Percentiles rank a stretch among this genome's conserved stretches.
Conservation (phyloP, 306 rosid species). For the Medicago arabica region DNA sequence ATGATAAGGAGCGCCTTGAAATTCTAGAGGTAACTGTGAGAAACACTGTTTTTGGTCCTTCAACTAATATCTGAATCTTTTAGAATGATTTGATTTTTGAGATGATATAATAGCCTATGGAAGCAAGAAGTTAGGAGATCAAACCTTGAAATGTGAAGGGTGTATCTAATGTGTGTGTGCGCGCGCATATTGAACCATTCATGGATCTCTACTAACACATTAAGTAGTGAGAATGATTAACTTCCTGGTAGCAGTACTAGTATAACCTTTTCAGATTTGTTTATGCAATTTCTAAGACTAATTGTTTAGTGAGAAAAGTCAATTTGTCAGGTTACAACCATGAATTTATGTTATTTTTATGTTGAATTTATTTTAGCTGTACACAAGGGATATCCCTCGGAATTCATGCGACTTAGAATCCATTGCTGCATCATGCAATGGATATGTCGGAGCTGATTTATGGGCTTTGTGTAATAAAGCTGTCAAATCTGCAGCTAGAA, state of each 20-base stretch:
- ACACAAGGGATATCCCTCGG: conserved; percentile 73
- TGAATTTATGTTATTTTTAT: conserved; percentile 28
- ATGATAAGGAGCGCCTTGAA: conserved; percentile 77
- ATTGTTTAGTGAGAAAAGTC: conserved; percentile 30
- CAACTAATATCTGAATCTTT: neutral
- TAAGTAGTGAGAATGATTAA: conserved; percentile 18
- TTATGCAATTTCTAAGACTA: neutral
- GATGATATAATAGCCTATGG: conserved; percentile 9
- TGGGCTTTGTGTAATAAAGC: conserved; percentile 88
- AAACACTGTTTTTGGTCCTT: neutral
- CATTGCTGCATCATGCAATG: conserved; percentile 88
- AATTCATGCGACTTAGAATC: conserved; percentile 61
- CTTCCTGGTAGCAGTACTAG: conserved; percentile 18
- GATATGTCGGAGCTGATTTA: conserved; percentile 95
- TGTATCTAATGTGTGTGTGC: neutral
- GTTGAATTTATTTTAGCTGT: conserved; percentile 61
- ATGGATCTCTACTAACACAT: conserved; percentile 8
- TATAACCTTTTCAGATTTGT: conserved; percentile 19
- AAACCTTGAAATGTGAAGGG: conserved; percentile 23
- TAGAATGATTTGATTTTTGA: conserved; percentile 24
- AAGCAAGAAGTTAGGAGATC: neutral
- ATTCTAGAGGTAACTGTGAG: conserved; percentile 73
- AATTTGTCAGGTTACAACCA: conserved; percentile 10
- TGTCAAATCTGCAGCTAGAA: conserved; percentile 57
- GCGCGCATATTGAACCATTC: neutral